Percentiles rank a stretch among this genome's conserved stretches.
Conservation (phyloP, 1,139 yeast species). For the Candida tunisiensis region DNA sequence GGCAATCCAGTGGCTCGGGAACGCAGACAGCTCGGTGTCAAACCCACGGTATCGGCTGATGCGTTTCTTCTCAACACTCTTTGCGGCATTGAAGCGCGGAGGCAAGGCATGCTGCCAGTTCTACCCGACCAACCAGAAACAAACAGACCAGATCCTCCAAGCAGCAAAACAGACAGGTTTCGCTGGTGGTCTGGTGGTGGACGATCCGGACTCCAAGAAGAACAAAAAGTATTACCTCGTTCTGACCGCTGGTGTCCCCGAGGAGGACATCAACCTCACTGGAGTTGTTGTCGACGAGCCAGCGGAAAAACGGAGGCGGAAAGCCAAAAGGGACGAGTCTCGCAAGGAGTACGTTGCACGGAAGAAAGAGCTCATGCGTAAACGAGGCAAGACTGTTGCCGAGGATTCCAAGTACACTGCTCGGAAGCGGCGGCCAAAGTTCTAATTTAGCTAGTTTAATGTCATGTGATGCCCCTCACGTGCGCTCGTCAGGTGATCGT, state of each 20-base stretch:
- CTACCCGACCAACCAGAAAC: slow-evolving; percentile 82
- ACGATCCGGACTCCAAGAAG: slow-evolving; percentile 84
- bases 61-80: slow-evolving; percentile 74
- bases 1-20: slow-evolving; percentile 96
- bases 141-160: slow-evolving; percentile 55
- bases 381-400: slow-evolving; percentile 82
- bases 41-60: slow-evolving; percentile 79
- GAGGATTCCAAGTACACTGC: slow-evolving; percentile 86
- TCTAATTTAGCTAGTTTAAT: too few species aligned
- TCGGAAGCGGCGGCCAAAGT: slow-evolving; percentile 77
- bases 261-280: slow-evolving; percentile 54
- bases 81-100: slow-evolving; percentile 76
- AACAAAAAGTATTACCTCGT: slow-evolving; percentile 85
- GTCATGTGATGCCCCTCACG: too few species aligned
- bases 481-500: too few species aligned
- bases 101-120: slow-evolving; percentile 97
- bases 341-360: slow-evolving; percentile 70
- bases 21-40: slow-evolving; percentile 70
- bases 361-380: slow-evolving; percentile 87
- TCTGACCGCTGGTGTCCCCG: slow-evolving; percentile 58
- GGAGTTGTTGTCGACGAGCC: slow-evolving; percentile 68
- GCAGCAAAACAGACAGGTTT: slow-evolving; percentile 94
- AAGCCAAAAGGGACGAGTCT: slow-evolving; percentile 46
- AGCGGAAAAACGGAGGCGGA: slow-evolving; percentile 31
- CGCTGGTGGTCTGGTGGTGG: slow-evolving; percentile 89